phyloP scores from a whole-genome alignment of 192 early-diverging fungal species.

The Coemansia sp. region DNA sequence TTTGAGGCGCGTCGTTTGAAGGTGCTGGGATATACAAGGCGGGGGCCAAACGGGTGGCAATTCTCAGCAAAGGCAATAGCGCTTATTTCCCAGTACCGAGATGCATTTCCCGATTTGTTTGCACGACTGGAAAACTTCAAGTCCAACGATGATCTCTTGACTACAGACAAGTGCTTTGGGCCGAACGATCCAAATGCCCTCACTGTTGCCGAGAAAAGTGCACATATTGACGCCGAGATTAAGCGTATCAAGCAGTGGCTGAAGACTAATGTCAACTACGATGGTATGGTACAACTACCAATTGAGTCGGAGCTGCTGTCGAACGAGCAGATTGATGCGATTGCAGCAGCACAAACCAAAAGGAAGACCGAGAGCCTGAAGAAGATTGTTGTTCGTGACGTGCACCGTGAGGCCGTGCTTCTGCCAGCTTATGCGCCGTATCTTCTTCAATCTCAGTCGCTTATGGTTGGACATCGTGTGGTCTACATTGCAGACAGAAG shows the following conservation, averaged over 20 bases:
- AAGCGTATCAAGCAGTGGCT: constrained; percentile 57
- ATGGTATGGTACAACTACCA: constrained; percentile 24
- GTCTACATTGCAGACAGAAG: constrained; percentile 68
- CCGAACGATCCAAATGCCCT: background rate
- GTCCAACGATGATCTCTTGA: constrained; percentile 11
- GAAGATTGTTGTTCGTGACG: constrained; percentile 32
- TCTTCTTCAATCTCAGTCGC: constrained; percentile 72
- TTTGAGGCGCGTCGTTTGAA: constrained; percentile 86
- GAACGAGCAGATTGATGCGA: constrained; percentile 24
- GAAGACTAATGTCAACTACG: constrained; percentile 34
- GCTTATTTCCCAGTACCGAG: constrained; percentile 72
- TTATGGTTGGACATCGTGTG: constrained; percentile 87
- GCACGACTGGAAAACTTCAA: constrained; percentile 17
- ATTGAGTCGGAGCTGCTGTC: constrained; percentile 44
- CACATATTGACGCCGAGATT: constrained; percentile 30
- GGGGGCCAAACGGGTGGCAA: constrained; percentile 79
- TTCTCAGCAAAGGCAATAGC: constrained; percentile 77
- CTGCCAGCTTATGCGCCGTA: constrained; percentile 77
- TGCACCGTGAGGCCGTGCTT: constrained; percentile 62
- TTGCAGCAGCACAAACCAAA: constrained; percentile 14
- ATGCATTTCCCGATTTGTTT: constrained; percentile 65
- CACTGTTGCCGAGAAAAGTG: constrained; percentile 24
- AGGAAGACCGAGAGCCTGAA: constrained; percentile 4
- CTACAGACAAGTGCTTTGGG: constrained; percentile 36
- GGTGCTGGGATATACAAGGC: constrained; percentile 85